Conservation (phyloP, 768 basidiomycete genomes). For the Tricholoma sp. region DNA sequence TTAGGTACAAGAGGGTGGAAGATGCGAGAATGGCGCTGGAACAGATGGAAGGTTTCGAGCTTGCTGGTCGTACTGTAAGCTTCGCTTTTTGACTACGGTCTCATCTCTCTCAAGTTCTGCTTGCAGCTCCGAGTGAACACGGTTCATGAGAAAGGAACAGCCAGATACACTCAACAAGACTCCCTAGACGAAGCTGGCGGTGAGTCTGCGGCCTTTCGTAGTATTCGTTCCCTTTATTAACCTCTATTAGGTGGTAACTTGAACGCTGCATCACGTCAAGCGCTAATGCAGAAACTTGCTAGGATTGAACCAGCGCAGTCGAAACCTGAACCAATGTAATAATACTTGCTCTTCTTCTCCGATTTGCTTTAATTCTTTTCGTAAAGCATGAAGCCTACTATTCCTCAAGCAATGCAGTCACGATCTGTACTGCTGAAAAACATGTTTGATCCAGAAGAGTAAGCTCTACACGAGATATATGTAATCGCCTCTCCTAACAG, state of each 20-base stretch:
- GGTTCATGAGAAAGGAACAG: conserved; percentile 85
- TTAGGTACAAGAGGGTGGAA: conserved; percentile 82
- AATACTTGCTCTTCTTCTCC: conserved; percentile 15
- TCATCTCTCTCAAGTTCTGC: conserved; percentile 4
- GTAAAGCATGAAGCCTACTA: conserved; percentile 68
- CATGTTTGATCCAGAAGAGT: conserved; percentile 99
- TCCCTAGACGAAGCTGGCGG: conserved; percentile 89
- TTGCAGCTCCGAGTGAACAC: conserved; percentile 82
- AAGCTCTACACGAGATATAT: conserved; percentile 22
- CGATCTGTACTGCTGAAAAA: conserved; percentile 86
- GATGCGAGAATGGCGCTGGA: conserved; percentile 96
- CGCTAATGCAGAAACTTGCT: conserved; percentile 99
- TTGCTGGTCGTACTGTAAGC: conserved; percentile 87
- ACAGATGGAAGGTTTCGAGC: conserved; percentile 98
- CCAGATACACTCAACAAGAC: conserved; percentile 70
- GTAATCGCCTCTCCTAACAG: background rate
- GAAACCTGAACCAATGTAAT: conserved; percentile 57
- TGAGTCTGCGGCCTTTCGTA: conserved; percentile 22
- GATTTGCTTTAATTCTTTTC: conserved; percentile 12
- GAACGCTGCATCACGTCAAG: conserved; percentile 96
- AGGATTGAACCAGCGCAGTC: conserved; percentile 71
- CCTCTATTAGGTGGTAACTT: conserved; percentile 78
- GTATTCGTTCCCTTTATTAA: background rate
- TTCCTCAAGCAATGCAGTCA: conserved; percentile 85
- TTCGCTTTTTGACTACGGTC: too few species aligned